Conservation (phyloP, 1,139 yeast genomes). For the Geotrichum macrosporum region DNA sequence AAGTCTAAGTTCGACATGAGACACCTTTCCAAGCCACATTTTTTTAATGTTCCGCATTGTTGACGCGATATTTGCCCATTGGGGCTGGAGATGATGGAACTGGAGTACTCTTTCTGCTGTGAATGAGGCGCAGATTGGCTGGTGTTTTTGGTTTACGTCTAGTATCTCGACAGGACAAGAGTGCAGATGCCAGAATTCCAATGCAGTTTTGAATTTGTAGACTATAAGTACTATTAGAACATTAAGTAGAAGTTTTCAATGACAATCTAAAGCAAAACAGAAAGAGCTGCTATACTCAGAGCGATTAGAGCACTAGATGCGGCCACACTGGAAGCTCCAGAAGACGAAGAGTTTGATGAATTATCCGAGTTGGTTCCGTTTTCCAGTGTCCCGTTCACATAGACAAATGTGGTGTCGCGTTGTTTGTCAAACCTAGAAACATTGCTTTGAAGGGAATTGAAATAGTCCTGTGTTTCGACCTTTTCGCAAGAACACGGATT, state of each 20-base stretch:
- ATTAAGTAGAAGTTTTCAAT: not conserved
- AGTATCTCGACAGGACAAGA: too few relatives aligned
- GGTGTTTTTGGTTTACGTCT: too few relatives aligned
- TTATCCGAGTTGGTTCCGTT: constrained; percentile 10
- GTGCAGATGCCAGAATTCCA: too few relatives aligned
- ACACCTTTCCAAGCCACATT: not conserved
- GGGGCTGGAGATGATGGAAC: too few relatives aligned
- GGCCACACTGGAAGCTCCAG: not conserved
- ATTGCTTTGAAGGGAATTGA: constrained; percentile 24
- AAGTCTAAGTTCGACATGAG: too few relatives aligned
- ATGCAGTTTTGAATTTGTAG: too few relatives aligned
- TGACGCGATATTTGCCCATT: too few relatives aligned
- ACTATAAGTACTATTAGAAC: not conserved
- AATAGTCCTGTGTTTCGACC: constrained; percentile 24
- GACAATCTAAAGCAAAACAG: constrained; percentile 1
- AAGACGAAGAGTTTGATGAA: not conserved
- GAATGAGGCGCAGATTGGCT: not conserved
- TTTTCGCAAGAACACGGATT: constrained; percentile 30
- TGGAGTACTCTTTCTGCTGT: too few relatives aligned
- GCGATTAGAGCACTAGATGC: constrained; percentile 11
- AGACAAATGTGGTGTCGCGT: constrained; percentile 16
- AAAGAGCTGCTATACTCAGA: constrained; percentile 4
- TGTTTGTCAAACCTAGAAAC: constrained; percentile 10
- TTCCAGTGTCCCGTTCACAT: constrained; percentile 29
- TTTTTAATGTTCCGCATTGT: too few relatives aligned